phyloP scores from a whole-genome alignment of 1,284 basidiomycete genomes.

The Puccinia polysora region DNA sequence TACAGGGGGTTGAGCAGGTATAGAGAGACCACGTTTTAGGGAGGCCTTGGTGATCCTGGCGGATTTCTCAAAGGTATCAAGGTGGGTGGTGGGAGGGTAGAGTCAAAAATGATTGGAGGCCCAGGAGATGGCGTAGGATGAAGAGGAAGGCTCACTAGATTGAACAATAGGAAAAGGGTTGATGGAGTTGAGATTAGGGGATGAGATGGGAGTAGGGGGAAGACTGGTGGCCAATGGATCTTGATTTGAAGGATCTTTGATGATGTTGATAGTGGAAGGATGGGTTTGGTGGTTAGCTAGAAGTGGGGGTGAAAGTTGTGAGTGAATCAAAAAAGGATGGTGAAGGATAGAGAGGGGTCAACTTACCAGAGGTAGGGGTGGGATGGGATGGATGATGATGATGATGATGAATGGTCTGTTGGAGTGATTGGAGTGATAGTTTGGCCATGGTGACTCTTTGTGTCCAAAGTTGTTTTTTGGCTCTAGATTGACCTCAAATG shows the following conservation, averaged over 20 bases:
- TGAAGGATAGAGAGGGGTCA: not conserved
- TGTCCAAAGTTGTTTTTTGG: slow-evolving; percentile 80
- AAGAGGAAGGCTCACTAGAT: slow-evolving; percentile 15
- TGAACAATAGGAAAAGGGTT: slow-evolving; percentile 20
- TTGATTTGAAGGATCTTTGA: slow-evolving; percentile 14
- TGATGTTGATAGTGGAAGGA: slow-evolving; percentile 19
- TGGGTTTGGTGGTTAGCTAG: not conserved
- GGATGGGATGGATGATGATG: not conserved
- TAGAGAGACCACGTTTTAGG: slow-evolving; percentile 2
- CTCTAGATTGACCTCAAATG: slow-evolving; percentile 68
- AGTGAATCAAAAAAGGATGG: not conserved
- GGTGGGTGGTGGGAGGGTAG: not conserved
- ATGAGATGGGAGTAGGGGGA: slow-evolving; percentile 5
- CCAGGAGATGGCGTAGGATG: slow-evolving; percentile 28
- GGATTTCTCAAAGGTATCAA: not conserved
- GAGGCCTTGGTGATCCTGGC: slow-evolving; percentile 23
- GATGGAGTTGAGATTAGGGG: slow-evolving; percentile 9
- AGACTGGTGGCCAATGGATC: not conserved
- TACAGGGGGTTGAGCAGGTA: not conserved
- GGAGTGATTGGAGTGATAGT: slow-evolving; percentile 53
- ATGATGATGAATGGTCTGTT: not conserved
- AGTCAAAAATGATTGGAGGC: slow-evolving; percentile 2
- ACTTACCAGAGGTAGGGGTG: not conserved
- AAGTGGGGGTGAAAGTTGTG: not conserved
- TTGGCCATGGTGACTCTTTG: slow-evolving; percentile 70